These are phyloP conservation scores for Alternaria tenuissima DNA, from an alignment of 2,329 filamentous ascomycete genomes.

Conservation along the genomic window DNA sequence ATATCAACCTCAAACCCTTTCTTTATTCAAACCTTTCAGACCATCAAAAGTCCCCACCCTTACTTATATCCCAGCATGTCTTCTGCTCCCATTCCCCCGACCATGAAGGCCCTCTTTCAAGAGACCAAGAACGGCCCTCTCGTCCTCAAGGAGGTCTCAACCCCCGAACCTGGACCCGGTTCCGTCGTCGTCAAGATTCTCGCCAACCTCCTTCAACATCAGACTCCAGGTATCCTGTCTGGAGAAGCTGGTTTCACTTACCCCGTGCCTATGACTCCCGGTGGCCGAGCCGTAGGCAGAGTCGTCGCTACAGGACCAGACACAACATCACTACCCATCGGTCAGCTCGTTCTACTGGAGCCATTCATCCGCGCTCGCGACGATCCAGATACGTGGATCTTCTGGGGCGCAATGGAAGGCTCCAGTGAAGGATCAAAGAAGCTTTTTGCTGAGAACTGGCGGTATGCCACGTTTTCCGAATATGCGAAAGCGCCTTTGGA, in stretches of 20 bases:
- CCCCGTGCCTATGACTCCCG: constrained; percentile 8
- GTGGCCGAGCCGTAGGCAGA: constrained; percentile 26
- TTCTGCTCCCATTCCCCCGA: constrained; percentile 11
- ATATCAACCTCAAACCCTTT: background rate
- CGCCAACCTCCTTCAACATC: constrained; percentile 27
- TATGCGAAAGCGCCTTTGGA: constrained; percentile 48
- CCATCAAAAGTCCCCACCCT: background rate
- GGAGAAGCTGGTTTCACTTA: constrained; percentile 14
- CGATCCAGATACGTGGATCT: constrained; percentile 34
- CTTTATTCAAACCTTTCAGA: too few relatives aligned
- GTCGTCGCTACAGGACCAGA: constrained; percentile 40
- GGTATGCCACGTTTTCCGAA: constrained; percentile 48
- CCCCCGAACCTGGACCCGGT: constrained; percentile 43
- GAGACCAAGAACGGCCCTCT: constrained; percentile 32
- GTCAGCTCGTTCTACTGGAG: constrained; percentile 51
- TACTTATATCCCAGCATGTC: background rate
- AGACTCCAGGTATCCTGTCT: constrained; percentile 11
- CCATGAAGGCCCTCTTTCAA: constrained; percentile 42
- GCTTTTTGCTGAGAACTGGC: constrained; percentile 45
- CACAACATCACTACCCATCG: constrained; percentile 32
- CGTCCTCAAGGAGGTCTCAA: constrained; percentile 38
- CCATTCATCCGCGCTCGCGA: constrained; percentile 49
- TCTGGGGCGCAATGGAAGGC: constrained; percentile 42
- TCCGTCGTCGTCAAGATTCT: constrained; percentile 52
- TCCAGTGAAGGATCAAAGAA: constrained; percentile 25